Base-by-base conservation (phyloP, 768 basidiomycete genomes). In the Amanita rubescens region DNA sequence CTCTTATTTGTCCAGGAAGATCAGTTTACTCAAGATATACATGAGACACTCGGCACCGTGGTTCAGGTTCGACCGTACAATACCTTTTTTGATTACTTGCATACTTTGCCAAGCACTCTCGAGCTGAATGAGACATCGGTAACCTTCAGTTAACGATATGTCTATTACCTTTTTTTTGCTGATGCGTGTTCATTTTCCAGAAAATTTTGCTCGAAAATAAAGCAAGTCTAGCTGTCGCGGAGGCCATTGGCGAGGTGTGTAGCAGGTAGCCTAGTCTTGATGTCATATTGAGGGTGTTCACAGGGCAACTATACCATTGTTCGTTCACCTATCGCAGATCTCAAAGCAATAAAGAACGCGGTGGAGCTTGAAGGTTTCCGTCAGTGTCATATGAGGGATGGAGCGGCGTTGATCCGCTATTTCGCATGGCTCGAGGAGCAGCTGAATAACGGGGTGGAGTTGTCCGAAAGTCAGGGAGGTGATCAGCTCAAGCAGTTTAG, bases 341-440 rank as follows among this genome's bases (percentile, higher is more conserved):
- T 89, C 62, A 93, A 93, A 65, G 67, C 90, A 1, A 80, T 91
- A 61, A 93, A 93, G 70, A 92, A 90, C 59, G 67, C 65, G 3
- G 81, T 78, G 0, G 95, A 99, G 62, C 68, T 94, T 11, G 87
- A 87, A 63, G 95, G 95, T 0, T 97, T 97, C 76, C 78, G 94
- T 14, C 82, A 87, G 62, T 79, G 78, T 49, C 92, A 99, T 63
- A 82, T 95, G 30, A 80, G 94, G 9, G 95, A 98, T 66, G 94
- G 95, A 0, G 83, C 78, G 1, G 94, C 94, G 0, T 74, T 98
- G 44, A 82, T 80, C 7, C 79, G 85, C 12, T 99, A 98, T 69
- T 97, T 97, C 60, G 77, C 92, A 0, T 99, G 95, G 96, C 75
- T 99, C 1, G 93, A 98, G 67, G 87, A 93, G 57, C 79, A 85